Evolutionary conservation across 345 rosid genomes (phyloP), one percentile per base, ranked within the genome.

Genomic region (Brassica carinata): DNA sequence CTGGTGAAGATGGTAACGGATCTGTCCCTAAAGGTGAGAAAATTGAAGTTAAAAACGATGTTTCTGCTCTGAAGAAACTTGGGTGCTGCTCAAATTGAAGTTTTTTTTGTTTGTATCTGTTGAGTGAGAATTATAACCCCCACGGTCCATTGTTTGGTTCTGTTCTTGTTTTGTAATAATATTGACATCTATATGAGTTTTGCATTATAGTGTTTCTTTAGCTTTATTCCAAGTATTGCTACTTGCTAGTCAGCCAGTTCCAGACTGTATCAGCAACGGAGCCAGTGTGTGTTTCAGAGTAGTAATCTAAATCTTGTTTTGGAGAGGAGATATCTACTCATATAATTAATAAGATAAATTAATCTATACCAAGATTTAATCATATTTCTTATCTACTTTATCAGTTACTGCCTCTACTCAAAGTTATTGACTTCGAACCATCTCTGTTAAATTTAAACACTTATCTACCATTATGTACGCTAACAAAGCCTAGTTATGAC

Each of bases 61-160:
- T 85, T 34, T 89, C 93, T 19, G 91, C 91, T 10, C 31, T 89
- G 82, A 89, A 89, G 89, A 89, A 85, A 85, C 83, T 79, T 13
- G 87, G 89, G 14, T 89, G 93, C 86, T 89, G 93, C 88, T 84
- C 89, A 55, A 81, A 64, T 69, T 87, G 71, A 82, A 70, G 77
- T 26, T 71, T 57, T 63, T 11, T 27, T 5, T 65, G 40, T 48
- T 51, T 51, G 17, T n/a, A 43, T 30, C 77, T 58, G 78, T 43
- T 66, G 78, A 73, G 64, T 67, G 82, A 79, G 64, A 67, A 73
- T 23, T 63, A 75, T 80, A 80, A 75, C 70, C 64, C 45, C 23
- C 59, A 51, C 34, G 79, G 75, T 75, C 76, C 75, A 75, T 80
- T 74, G 34, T 74, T 69, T 17, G 59, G 11, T 33, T 69, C 17